A percentile compares a stretch with the other conserved stretches of the same genome.
Conservation (phyloP, 257 asterid genomes). For the Parsonsia alboflavescens region DNA sequence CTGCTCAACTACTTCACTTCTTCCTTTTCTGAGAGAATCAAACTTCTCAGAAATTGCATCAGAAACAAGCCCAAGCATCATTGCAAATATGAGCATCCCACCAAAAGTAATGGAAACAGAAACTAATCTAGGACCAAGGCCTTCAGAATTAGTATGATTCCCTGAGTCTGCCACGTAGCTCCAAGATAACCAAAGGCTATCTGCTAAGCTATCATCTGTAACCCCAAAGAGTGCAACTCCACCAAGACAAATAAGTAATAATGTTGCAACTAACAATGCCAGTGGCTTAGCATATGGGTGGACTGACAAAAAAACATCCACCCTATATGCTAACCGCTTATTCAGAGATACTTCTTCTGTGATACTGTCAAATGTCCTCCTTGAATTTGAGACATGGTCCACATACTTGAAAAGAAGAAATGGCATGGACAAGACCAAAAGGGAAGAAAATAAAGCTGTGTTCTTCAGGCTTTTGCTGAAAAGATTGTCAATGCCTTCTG, state of each 20-base stretch:
- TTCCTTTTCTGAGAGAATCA: slow-evolving; percentile 89
- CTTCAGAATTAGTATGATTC: slow-evolving; percentile 78
- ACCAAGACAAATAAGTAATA: slow-evolving; percentile 65
- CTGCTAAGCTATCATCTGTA: slow-evolving; percentile 65
- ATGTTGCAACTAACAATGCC: slow-evolving; percentile 71
- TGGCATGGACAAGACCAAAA: slow-evolving; percentile 53
- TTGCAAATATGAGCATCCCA: slow-evolving; percentile 94
- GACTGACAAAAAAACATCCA: slow-evolving; percentile 67
- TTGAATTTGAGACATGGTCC: slow-evolving; percentile 49
- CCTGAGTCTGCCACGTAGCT: slow-evolving; percentile 78
- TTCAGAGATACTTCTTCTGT: slow-evolving; percentile 62
- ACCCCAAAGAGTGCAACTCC: slow-evolving; percentile 85
- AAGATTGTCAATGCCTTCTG: slow-evolving; percentile 24
- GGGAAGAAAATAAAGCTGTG: slow-evolving; percentile 51
- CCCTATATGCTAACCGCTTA: slow-evolving; percentile 73
- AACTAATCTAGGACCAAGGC: slow-evolving; percentile 66
- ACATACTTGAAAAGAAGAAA: slow-evolving; percentile 61
- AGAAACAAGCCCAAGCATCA: slow-evolving; percentile 94
- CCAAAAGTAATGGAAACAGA: slow-evolving; percentile 78
- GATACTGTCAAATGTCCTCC: slow-evolving; percentile 48
- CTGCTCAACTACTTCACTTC: slow-evolving; percentile 88
- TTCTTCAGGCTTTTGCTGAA: slow-evolving; percentile 40
- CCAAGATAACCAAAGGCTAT: slow-evolving; percentile 87
- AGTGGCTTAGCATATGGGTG: slow-evolving; percentile 83
- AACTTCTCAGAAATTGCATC: slow-evolving; percentile 94